Conservation (phyloP, 495 filamentous ascomycete genomes). For the Bathelium albidoporum region DNA sequence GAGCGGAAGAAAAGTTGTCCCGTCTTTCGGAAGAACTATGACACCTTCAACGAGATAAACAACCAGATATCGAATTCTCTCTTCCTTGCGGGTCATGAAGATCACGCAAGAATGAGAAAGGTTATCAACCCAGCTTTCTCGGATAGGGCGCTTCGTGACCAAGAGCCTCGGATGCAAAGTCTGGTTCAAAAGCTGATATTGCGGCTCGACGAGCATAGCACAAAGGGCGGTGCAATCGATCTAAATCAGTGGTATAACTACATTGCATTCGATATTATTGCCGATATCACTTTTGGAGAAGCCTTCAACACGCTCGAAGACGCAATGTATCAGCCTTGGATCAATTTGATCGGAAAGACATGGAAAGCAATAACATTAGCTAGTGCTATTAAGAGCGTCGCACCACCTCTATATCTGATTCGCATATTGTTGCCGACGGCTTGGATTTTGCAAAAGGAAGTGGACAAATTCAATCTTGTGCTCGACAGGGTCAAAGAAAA, state of each 20-base stretch:
- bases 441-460: background rate
- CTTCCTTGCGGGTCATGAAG: conserved; percentile 15
- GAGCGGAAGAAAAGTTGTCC: too few species aligned
- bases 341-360: conserved; percentile 4
- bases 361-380: conserved; percentile 3
- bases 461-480: background rate
- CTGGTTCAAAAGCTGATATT: conserved; percentile 10
- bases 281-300: conserved; percentile 14
- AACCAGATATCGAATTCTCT: conserved; percentile 7
- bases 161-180: conserved; percentile 16
- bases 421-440: background rate
- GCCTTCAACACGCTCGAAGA: conserved; percentile 11
- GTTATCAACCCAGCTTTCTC: conserved; percentile 17
- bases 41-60: too few species aligned
- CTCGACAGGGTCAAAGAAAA: background rate
- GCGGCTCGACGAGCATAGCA: conserved; percentile 5
- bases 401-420: background rate
- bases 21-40: too few species aligned
- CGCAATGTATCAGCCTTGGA: conserved; percentile 6
- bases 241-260: conserved; percentile 16
- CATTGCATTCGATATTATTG: conserved; percentile 12
- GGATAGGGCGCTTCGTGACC: conserved; percentile 14
- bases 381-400: background rate
- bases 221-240: conserved; percentile 1
- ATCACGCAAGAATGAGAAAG: conserved; percentile 16